Base-by-base conservation (phyloP, 2,329 filamentous ascomycete species). In the Fusarium sp. region DNA sequence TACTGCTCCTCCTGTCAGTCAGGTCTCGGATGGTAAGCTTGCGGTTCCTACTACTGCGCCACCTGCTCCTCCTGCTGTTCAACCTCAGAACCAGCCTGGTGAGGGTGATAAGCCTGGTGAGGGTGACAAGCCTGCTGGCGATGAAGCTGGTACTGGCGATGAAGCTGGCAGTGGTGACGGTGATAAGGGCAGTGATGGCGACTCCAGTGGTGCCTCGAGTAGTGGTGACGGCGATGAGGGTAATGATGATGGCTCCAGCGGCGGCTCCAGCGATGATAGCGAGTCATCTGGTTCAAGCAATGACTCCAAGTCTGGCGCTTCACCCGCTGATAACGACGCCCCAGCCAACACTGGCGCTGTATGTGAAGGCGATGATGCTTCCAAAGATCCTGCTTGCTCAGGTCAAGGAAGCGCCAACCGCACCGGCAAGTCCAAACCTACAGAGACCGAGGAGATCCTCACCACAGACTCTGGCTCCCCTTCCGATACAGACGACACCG, bases 21-120 rank as follows among this genome's bases (percentile, higher is more conserved):
- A 81, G 61, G 76, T 79, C 13, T 58, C 70, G 3, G 78, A 80
- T 53, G 78, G 78, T 8, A 74, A 78, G 61, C 66, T 79, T 29
- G 74, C 78, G 56, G 77, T 74, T 25, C 74, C 78, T 20, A 49
- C 73, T 8, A 53, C 62, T 16, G 66, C 68, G 0, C 69, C 65
- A 7, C 71, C 69, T 4, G 63, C 69, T 2, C 69, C 70, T 11
- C 48, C 69, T 15, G 46, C 49, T 10, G 41, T 41, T 18, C 60
- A 16, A 5, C 20, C 49, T 27, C 32, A 53, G n/a, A 46, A n/a
- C 2, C 40, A 46, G 12, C 58, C 49, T n/a, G 53, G 40, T 3
- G 54, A 41, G 12, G 45, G 41, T 3, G 61, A 40, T 9, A 55
- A 29, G 6, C 54, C 65, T 13, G 8, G 20, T 8, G 24, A 43